Percentiles rank a stretch among this genome's conserved stretches.
phyloP scores from a whole-genome alignment of 148 eudicot species.

The Fallopia convolvulus region DNA sequence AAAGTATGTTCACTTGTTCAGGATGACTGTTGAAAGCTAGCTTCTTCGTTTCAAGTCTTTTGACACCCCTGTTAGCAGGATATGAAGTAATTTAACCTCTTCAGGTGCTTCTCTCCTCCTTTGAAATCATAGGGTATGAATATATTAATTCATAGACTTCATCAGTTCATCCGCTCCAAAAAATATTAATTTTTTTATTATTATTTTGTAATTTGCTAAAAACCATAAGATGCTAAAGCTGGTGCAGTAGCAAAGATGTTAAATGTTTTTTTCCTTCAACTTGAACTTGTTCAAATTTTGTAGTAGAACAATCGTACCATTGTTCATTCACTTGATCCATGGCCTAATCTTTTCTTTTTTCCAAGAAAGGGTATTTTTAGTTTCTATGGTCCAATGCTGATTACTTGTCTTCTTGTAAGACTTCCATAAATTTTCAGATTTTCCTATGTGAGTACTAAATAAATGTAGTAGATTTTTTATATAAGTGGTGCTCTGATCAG shows the following conservation, averaged over 20 bases:
- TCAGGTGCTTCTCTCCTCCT: not conserved
- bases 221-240: not conserved
- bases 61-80: not conserved
- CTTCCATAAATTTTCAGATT: not conserved
- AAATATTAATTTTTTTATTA: not conserved
- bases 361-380: no score
- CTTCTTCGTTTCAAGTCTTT: not conserved
- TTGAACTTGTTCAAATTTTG: not conserved
- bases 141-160: not conserved
- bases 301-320: not conserved
- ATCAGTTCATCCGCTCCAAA: not conserved
- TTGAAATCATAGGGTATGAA: not conserved
- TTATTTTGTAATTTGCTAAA: not conserved
- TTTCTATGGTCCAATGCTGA: not conserved
- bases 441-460: not conserved
- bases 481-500: not conserved
- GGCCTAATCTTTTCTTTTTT: not conserved
- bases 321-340: not conserved
- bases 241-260: not conserved
- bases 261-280: not conserved
- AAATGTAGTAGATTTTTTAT: not conserved
- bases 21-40: not conserved
- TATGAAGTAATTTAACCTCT: not conserved
- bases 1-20: not conserved
- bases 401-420: not conserved